Evolutionary conservation across 306 rosid species (phyloP).

Genomic region (Medicago lupulina): DNA sequence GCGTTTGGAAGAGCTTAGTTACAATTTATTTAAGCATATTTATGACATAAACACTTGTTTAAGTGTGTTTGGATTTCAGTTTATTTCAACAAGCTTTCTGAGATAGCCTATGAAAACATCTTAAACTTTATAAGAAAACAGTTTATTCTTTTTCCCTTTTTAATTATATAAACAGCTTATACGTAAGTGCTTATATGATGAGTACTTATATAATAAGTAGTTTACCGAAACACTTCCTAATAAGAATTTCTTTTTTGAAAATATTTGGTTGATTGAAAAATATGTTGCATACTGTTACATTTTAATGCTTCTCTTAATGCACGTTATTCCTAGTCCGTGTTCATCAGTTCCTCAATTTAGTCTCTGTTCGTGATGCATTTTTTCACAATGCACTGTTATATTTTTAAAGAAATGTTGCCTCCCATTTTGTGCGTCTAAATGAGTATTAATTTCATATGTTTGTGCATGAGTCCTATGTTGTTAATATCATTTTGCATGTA

Average conservation of each 20-base stretch:
- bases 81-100: neutral
- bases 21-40: neutral
- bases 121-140: neutral
- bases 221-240: neutral
- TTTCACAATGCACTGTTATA: neutral
- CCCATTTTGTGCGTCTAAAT: slow-evolving; percentile 9
- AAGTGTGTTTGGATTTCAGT: neutral
- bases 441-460: neutral
- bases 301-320: slow-evolving; percentile 1
- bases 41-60: neutral
- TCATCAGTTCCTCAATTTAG: slow-evolving; percentile 24
- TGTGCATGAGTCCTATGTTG: slow-evolving; percentile 22
- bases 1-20: neutral
- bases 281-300: slow-evolving; percentile 17
- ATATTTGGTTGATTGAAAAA: slow-evolving; percentile 22
- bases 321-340: neutral
- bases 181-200: neutral
- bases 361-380: slow-evolving; percentile 3
- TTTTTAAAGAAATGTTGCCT: slow-evolving; percentile 17
- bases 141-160: neutral
- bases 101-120: neutral
- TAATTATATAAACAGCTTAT: neutral
- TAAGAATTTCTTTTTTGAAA: slow-evolving; percentile 24
- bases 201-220: neutral
- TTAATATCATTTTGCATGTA: slow-evolving; percentile 35